phyloP scores from a whole-genome alignment of 495 filamentous ascomycete genomes.

The Margaritispora aquatica region DNA sequence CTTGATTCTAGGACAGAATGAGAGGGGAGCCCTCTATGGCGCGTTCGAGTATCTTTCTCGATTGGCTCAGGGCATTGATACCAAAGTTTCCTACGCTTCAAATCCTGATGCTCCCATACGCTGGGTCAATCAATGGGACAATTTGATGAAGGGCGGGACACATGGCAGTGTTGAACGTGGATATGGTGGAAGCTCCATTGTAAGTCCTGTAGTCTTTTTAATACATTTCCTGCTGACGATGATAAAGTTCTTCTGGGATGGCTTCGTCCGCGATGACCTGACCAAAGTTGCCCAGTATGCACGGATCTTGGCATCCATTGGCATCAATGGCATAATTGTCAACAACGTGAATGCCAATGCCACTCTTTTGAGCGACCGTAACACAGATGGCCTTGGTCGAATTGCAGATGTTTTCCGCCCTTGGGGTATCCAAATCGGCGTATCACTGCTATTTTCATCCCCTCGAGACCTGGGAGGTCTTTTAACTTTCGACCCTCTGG shows the following conservation, averaged over 20 bases:
- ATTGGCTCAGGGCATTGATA: conserved; percentile 56
- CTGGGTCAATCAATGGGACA: conserved; percentile 73
- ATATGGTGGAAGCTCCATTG: conserved; percentile 60
- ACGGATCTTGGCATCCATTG: conserved; percentile 60
- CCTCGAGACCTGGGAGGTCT: conserved; percentile 52
- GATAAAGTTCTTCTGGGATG: conserved; percentile 49
- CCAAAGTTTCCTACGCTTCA: conserved; percentile 41
- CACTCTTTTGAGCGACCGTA: conserved; percentile 43
- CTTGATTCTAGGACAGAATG: conserved; percentile 59
- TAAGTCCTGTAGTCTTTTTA: neutral
- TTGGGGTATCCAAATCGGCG: conserved; percentile 59
- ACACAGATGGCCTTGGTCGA: conserved; percentile 53
- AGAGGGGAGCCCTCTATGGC: conserved; percentile 63
- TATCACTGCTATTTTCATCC: conserved; percentile 64
- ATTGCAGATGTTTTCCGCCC: conserved; percentile 61
- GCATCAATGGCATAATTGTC: conserved; percentile 59
- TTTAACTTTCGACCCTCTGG: conserved; percentile 58
- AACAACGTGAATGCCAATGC: conserved; percentile 73
- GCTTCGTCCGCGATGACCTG: conserved; percentile 46
- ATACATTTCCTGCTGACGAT: neutral
- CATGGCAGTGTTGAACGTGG: conserved; percentile 60
- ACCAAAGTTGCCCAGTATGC: conserved; percentile 56
- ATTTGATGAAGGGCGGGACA: conserved; percentile 39
- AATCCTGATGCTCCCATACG: conserved; percentile 58
- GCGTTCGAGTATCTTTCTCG: conserved; percentile 62